Base-by-base conservation (phyloP, 2,329 filamentous ascomycete species). In the Rhexocercosporidium sp. region DNA sequence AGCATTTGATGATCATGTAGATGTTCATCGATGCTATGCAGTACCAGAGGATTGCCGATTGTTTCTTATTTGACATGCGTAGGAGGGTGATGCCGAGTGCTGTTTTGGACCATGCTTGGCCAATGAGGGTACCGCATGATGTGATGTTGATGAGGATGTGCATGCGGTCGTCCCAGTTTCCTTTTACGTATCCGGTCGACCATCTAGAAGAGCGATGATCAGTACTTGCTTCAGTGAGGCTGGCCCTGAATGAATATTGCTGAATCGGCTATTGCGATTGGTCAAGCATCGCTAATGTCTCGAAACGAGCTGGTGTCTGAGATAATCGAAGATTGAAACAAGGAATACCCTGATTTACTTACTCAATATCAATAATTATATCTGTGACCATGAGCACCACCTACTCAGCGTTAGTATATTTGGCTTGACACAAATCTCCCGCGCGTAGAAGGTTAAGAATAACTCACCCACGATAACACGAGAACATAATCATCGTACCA, bases 81-180 rank as follows among this genome's bases (percentile, higher is more conserved):
- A 81, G 64, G 20, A 72, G 67, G 1, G 69, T 72, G 18, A 72
- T 62, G n/a, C 65, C 70, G 51, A 81, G 80, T 1, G 79, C 79
- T 0, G 79, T 80, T 67, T 81, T 81, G 67, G 77, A 79, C 77
- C 76, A 80, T 16, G 76, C 74, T 41, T 79, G 73, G 5, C 75
- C 74, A 25, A 79, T 63, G 47, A 81, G 73, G 22, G 77, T 75
- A 46, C 68, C 64, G 46, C 67, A 66, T 18, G 69, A 71, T n/a
- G 69, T 65, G 22, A 71, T 64, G 70, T 82, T 83, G 78, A 85
- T 84, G 64, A 86, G 76, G 69, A 85, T 84, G 71, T 83, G 82
- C 83, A 85, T 85, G 63, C 79, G 80, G 68, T 84, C 82, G 66
- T 82, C 81, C 84, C 84, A 86, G 20, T 76, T 72, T n/a, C 81